Evolutionary conservation across 1,139 yeast species (phyloP).

Genomic region (Wickerhamomyces sp.): DNA sequence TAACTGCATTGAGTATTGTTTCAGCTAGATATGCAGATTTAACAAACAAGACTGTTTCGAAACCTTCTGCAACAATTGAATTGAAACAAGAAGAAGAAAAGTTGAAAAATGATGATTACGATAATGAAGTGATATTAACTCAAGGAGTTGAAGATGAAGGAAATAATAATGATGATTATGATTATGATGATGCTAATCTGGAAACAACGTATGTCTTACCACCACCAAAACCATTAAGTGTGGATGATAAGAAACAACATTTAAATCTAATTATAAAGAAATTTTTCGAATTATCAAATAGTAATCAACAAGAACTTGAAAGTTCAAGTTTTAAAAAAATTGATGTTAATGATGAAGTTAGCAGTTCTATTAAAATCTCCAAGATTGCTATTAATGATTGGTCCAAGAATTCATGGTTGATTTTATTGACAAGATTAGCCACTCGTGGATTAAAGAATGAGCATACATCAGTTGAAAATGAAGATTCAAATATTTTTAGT

Average conservation of each 20-base stretch:
- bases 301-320: neutral
- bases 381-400: conserved; percentile 57
- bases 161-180: conserved; percentile 27
- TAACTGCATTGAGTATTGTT: conserved; percentile 66
- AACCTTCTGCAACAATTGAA: conserved; percentile 16
- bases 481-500: conserved; percentile 38
- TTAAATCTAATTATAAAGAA: conserved; percentile 47
- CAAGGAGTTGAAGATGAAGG: conserved; percentile 8
- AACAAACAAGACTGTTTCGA: conserved; percentile 25
- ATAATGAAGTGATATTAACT: conserved; percentile 17
- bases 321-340: conserved; percentile 8
- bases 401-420: conserved; percentile 74
- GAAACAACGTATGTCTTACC: conserved; percentile 53
- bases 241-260: conserved; percentile 49
- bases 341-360: conserved; percentile 7
- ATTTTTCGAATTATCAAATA: conserved; percentile 40
- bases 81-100: conserved; percentile 25
- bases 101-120: conserved; percentile 25
- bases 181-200: conserved; percentile 35
- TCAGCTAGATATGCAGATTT: conserved; percentile 52
- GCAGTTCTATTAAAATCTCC: conserved; percentile 36
- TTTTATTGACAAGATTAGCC: conserved; percentile 69
- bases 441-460: conserved; percentile 61
- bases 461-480: conserved; percentile 18
- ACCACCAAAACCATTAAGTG: conserved; percentile 45